Percentiles rank a stretch among this genome's conserved stretches.
Conservation (phyloP, 2,329 filamentous ascomycete species). For the Beauveria medogensis region DNA sequence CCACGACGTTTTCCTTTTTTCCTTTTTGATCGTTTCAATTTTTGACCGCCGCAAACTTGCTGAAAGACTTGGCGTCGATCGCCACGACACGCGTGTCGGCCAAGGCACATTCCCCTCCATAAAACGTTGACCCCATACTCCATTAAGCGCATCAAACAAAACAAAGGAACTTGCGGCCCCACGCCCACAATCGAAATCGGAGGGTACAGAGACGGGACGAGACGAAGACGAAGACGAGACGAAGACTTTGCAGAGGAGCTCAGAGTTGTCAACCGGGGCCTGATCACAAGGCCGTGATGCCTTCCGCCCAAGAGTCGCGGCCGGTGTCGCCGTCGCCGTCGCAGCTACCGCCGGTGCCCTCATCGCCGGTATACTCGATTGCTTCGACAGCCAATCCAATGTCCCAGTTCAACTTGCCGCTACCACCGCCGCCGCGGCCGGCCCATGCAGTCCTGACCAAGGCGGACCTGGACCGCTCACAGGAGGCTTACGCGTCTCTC, state of each 20-base stretch:
- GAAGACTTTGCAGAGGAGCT: neutral
- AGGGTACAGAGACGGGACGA: neutral
- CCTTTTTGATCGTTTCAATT: neutral
- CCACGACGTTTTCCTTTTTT: neutral
- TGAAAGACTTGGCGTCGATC: neutral
- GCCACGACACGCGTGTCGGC: neutral
- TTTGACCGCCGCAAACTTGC: neutral
- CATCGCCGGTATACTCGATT: slow-evolving; percentile 56
- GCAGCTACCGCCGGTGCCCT: slow-evolving; percentile 51
- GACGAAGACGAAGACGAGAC: neutral
- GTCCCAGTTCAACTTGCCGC: slow-evolving; percentile 50
- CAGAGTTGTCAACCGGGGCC: neutral
- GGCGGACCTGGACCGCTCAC: slow-evolving; percentile 54
- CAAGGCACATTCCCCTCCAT: neutral
- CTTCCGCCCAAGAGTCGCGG: slow-evolving; percentile 25
- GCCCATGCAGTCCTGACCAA: slow-evolving; percentile 53
- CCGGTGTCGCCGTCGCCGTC: slow-evolving; percentile 44
- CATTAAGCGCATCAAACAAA: slow-evolving; percentile 1
- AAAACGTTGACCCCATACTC: neutral
- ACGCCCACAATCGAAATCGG: neutral
- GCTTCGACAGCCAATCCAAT: slow-evolving; percentile 54
- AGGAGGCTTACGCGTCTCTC: slow-evolving; percentile 54
- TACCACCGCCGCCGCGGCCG: slow-evolving; percentile 52
- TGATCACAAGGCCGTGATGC: slow-evolving; percentile 19
- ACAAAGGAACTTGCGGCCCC: slow-evolving; percentile 3